These are phyloP conservation scores for Aspergillus neoniger DNA, from an alignment of 2,329 filamentous ascomycete genomes.

Conservation along the genomic window DNA sequence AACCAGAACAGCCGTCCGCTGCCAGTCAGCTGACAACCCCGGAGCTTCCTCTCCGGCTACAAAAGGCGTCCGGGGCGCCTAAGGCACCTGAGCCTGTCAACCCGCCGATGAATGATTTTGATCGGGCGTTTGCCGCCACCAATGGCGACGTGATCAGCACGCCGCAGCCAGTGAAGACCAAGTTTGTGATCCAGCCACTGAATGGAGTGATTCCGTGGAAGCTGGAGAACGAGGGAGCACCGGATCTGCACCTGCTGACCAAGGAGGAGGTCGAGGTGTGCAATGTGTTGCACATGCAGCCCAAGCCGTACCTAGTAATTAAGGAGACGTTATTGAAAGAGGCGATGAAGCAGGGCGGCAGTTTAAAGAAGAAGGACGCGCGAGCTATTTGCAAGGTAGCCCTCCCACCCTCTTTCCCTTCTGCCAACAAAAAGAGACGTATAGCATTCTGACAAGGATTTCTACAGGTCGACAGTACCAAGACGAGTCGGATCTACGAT, in stretches of 20 bases:
- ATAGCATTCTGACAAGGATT: not conserved
- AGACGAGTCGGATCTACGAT: constrained; percentile 84
- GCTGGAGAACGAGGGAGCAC: constrained; percentile 71
- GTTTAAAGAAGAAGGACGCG: constrained; percentile 90
- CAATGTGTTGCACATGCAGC: constrained; percentile 78
- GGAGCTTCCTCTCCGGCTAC: constrained; percentile 68
- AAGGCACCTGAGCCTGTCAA: constrained; percentile 36
- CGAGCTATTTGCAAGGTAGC: constrained; percentile 72
- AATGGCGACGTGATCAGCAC: constrained; percentile 46
- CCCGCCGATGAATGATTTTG: constrained; percentile 53
- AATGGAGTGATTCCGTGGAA: constrained; percentile 56
- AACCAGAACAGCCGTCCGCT: constrained; percentile 72
- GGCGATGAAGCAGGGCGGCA: constrained; percentile 83
- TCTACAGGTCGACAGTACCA: constrained; percentile 72
- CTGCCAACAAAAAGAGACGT: not conserved
- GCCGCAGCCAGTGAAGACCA: constrained; percentile 47
- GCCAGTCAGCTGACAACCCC: constrained; percentile 76
- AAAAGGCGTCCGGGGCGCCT: constrained; percentile 40
- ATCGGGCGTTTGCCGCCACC: constrained; percentile 54
- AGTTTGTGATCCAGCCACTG: constrained; percentile 54
- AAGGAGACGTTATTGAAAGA: constrained; percentile 93
- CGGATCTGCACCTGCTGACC: constrained; percentile 80
- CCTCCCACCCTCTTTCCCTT: not conserved
- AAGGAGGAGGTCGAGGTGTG: constrained; percentile 85
- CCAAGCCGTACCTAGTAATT: constrained; percentile 92